These are phyloP conservation scores for Malbranchea zuffiana DNA, from an alignment of 2,329 filamentous ascomycete species.

Conservation along the genomic window DNA sequence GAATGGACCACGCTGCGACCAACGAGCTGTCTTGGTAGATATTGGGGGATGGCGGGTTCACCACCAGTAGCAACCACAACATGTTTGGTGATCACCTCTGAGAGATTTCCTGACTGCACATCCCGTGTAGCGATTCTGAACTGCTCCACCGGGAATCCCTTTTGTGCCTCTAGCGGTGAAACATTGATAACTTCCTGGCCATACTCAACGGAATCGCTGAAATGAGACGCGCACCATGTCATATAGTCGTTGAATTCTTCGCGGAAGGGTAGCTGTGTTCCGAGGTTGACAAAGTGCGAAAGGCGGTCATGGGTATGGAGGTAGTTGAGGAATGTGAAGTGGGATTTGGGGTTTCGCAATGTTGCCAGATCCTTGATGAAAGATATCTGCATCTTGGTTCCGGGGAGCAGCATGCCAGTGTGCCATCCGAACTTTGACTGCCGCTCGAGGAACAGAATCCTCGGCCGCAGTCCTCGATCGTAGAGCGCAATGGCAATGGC, in stretches of 20 bases:
- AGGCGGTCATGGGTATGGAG: constrained; percentile 71
- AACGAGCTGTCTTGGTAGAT: constrained; percentile 49
- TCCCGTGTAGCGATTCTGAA: constrained; percentile 61
- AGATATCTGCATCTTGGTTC: constrained; percentile 93
- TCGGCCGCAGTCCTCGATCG: constrained; percentile 59
- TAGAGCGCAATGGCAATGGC: constrained; percentile 82
- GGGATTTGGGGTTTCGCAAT: constrained; percentile 66
- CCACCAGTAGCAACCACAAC: constrained; percentile 57
- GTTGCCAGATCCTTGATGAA: constrained; percentile 95
- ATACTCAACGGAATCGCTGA: constrained; percentile 63
- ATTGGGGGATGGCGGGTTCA: constrained; percentile 54
- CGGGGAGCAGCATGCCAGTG: constrained; percentile 85
- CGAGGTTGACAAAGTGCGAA: constrained; percentile 80
- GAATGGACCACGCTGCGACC: constrained; percentile 72
- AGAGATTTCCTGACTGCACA: constrained; percentile 35
- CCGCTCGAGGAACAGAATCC: constrained; percentile 78
- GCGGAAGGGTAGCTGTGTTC: constrained; percentile 76
- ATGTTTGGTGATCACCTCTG: constrained; percentile 35
- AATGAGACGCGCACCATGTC: constrained; percentile 77
- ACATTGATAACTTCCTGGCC: constrained; percentile 65
- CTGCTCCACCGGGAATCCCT: constrained; percentile 41
- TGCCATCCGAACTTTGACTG: constrained; percentile 83
- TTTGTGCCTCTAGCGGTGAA: constrained; percentile 45
- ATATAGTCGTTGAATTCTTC: constrained; percentile 94
- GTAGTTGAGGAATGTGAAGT: constrained; percentile 95